Base-by-base conservation (phyloP, 2,329 filamentous ascomycete species). In the Fusarium agapanthi region DNA sequence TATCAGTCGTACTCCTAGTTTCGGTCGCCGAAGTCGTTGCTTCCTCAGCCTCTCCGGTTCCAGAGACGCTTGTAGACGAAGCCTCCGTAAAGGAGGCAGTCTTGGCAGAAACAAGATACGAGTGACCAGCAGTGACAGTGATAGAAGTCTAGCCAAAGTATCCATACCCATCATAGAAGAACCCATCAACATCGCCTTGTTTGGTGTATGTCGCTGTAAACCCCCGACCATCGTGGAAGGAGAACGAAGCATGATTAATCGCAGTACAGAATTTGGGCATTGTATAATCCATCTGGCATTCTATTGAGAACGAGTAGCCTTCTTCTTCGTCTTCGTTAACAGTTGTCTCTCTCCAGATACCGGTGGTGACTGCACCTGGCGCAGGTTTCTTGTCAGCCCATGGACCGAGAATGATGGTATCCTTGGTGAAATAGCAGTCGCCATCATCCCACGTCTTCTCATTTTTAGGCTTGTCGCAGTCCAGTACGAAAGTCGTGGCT, bases 221-320 rank as follows among this genome's bases (percentile, higher is more conserved):
- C 4, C 15, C 3, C 0, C 13, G 15, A 1, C 6, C 16, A 3
- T 32, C 32, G 4, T 22, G 1, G 6, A 38, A 14, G 3, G n/a
- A 4, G 18, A 51, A 51, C 8, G 32, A 51, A 51, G 56, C 4
- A 30, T 50, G n/a, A 5, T 44, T 51, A 4, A 18, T 44, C 2
- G 44, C 51, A n/a, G 44, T 64, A 2, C 61, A 61, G 4, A 34
- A 14, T 18, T 16, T 35, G 0, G 44, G 48, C 13, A 51, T 9
- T 14, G 30, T 41, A 28, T 16, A 38, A 32, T 50, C 18, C 56
- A 64, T 64, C 15, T 61, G 11, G 15, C 61, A 64, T 14, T 61
- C 22, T 7, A 32, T 40, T 24, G 44, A 61, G 26, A 28, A 51
- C 6, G 18, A 50, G 32, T 6, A 61, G 2, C 37, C 37, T 15